Evolutionary conservation across 1,284 basidiomycete species (phyloP).

Genomic region (Golubevia pallescens): DNA sequence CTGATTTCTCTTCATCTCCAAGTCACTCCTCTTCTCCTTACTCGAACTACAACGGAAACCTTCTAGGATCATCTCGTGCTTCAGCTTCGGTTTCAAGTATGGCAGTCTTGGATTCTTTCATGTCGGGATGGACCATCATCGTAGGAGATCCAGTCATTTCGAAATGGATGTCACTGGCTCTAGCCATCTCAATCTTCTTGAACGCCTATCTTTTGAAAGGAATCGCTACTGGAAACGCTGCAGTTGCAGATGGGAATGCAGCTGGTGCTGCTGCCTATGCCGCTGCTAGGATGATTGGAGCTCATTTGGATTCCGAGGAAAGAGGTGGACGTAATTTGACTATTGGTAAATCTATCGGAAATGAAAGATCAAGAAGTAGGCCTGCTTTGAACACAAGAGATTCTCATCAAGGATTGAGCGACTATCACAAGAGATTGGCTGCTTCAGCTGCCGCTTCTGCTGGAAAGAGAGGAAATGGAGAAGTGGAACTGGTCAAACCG

Average conservation of each 20-base stretch:
- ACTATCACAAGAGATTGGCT: constrained; percentile 25
- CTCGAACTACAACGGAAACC: background rate
- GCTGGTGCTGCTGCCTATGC: constrained; percentile 59
- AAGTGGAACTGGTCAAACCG: constrained; percentile 4
- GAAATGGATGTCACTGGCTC: constrained; percentile 91
- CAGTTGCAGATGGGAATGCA: constrained; percentile 58
- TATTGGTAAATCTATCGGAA: constrained; percentile 11
- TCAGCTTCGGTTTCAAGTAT: constrained; percentile 3
- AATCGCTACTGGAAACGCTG: constrained; percentile 67
- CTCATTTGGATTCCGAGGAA: constrained; percentile 38
- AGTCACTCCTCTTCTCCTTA: constrained; percentile 10
- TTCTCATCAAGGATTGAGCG: constrained; percentile 10
- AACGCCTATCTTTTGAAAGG: constrained; percentile 92
- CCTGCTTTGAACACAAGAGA: background rate
- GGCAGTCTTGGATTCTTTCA: constrained; percentile 86
- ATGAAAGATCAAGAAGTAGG: constrained; percentile 3
- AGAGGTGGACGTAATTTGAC: constrained; percentile 4
- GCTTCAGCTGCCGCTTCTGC: constrained; percentile 45
- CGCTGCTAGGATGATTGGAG: constrained; percentile 60
- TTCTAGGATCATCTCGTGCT: too few species aligned
- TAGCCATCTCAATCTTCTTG: constrained; percentile 84
- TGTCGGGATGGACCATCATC: constrained; percentile 90
- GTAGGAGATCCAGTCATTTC: constrained; percentile 92
- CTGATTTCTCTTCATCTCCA: background rate
- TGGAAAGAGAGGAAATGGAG: constrained; percentile 6